Base-by-base conservation (phyloP, 2,329 filamentous ascomycete species). In the Colletotrichum caudatum region DNA sequence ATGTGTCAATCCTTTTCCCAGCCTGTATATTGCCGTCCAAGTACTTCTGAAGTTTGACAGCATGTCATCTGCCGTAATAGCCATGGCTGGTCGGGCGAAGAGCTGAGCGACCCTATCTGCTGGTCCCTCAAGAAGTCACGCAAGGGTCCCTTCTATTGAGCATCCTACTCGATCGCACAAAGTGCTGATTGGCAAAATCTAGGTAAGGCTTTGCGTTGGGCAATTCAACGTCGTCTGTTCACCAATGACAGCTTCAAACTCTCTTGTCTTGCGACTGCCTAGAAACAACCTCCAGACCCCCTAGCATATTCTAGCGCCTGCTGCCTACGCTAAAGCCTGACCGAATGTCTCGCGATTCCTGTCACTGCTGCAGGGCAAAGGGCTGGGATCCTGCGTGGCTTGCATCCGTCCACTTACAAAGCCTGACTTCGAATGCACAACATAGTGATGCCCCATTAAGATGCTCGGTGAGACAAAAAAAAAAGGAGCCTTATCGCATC, bases 361-460 rank as follows among this genome's bases (percentile, higher is more conserved):
- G 44, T 48, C 6, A 2, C 26, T 35, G 18, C 29, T 12, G 29
- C 58, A 37, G 8, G 20, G 12, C 44, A 16, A 50, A 12, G 39
- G 41, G 41, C 18, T 35, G 20, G 4, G 8, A 33, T 35, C 20
- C 26, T 50, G 26, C 14, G 58, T 61, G 58, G 44, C 58, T 61
- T 44, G 29, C 8, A 50, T 26, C 41, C 50, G 44, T 23, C 58
- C 58, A 61, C 41, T 61, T 35, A 61, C 9, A 61, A 26, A 29
- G 7, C 41, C 29, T 35, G 33, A 16, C n/a, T 6, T 16, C 29
- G 26, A 35, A 61, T 37, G 58, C 58, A 61, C 58, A 50, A 61
- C 41, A 61, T 61, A 61, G 58, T 44, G 58, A 29, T 61, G n/a
- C 50, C 41, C 58, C 58, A 18, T 37, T 37, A 29, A 11, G 35